These are phyloP conservation scores for Tuber umbilicatum DNA, from an alignment of 495 filamentous ascomycete species.

Conservation along the genomic window DNA sequence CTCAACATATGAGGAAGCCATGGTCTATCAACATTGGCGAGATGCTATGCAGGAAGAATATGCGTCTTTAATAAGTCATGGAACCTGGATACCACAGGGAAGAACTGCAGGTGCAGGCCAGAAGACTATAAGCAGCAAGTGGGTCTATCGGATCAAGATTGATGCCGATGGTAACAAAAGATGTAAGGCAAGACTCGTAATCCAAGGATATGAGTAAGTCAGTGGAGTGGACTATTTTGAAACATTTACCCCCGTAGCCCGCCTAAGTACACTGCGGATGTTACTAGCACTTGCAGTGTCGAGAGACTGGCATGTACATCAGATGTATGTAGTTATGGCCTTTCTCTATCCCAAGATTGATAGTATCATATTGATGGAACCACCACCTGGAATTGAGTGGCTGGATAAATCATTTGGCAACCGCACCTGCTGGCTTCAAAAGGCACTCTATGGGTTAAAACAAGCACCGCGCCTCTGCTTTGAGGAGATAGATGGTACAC, in stretches of 20 bases:
- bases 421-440: background rate
- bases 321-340: constrained; percentile 22
- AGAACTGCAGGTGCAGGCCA: background rate
- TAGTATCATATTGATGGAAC: constrained; percentile 11
- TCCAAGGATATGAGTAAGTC: constrained; percentile 23
- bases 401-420: background rate
- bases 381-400: constrained; percentile 6
- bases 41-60: constrained; percentile 1
- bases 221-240: constrained; percentile 23
- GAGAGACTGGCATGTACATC: constrained; percentile 17
- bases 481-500: constrained; percentile 2
- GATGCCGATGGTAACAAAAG: constrained; percentile 12
- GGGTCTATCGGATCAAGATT: constrained; percentile 23
- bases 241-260: constrained; percentile 21
- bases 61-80: constrained; percentile 3
- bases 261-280: constrained; percentile 16
- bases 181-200: constrained; percentile 23
- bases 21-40: background rate
- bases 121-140: constrained; percentile 21
- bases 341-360: constrained; percentile 22
- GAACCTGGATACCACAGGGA: background rate
- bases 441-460: constrained; percentile 7
- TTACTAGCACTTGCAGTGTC: background rate
- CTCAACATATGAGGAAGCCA: background rate
- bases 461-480: constrained; percentile 11